Base-by-base conservation (phyloP, 305 asterid species). In the Fraxinus paxiana region DNA sequence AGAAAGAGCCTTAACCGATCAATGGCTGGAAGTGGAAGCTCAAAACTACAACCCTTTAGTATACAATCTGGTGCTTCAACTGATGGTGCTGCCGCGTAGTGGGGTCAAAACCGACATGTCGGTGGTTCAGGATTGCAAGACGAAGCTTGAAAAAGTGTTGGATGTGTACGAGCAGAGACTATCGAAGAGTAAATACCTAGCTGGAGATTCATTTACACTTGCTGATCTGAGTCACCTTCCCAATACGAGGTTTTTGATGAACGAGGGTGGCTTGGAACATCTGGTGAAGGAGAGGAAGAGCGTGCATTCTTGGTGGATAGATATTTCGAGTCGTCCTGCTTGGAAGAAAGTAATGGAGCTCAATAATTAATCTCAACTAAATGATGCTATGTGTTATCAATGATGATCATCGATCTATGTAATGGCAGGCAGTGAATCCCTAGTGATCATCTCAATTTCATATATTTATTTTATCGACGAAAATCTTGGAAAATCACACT, bases 11-110 rank as follows among this genome's bases (percentile, higher is more conserved):
- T 1, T 90, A 33, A 93, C 92, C 26, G 96, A 95, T 15, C 98
- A 92, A 88, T 95, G 98, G 99, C 75, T 93, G 6, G 95, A 93
- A 87, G 92, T 92, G n/a, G 98, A 95, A 77, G 85, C 89, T 56
- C 91, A 95, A 89, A 92, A 93, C 85, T 95, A 87, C 84, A 93
- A 93, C 82, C 88, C 96, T 4, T 35, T 88, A 24, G 81, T 95
- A 51, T 91, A 88, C 86, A 82, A 83, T 3, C 80, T 92, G 80
- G 96, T 92, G 80, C 92, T 92, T 80, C 97, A 95, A 69, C 87
- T 93, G 12, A 2, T 90, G 37, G 82, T 93, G 6, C 76, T 87
- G 17, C 97, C 98, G 0, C 80, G 75, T n/a, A 88, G 78, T 86
- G 98, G 99, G 0, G 73, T 69, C 35, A 78, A 0, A 12, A 78